These are phyloP conservation scores for Monilinia fructigena DNA, from an alignment of 2,329 filamentous ascomycete genomes.

Conservation along the genomic window DNA sequence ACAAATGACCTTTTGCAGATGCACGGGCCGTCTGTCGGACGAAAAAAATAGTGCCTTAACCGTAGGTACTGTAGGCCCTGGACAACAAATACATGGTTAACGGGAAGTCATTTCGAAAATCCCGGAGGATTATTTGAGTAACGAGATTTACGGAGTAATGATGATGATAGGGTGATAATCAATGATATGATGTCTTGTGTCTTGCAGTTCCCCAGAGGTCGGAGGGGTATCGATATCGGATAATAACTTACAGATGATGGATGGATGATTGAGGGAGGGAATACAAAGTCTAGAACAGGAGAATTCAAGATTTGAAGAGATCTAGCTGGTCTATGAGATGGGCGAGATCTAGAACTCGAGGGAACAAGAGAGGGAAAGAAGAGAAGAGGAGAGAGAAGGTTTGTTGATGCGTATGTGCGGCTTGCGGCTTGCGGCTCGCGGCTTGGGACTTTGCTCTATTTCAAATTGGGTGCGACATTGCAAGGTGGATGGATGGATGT, in stretches of 20 bases:
- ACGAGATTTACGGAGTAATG: background rate
- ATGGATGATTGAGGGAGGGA: background rate
- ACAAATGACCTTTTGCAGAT: conserved; percentile 20
- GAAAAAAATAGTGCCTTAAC: conserved; percentile 16
- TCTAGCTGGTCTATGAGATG: conserved; percentile 18
- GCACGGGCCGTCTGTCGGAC: conserved; percentile 12
- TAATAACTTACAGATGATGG: background rate
- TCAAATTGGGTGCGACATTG: background rate
- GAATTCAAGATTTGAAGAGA: conserved; percentile 2
- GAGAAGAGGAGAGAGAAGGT: conserved; percentile 6
- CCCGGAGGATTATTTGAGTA: conserved; percentile 8
- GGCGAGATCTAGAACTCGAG: conserved; percentile 11
- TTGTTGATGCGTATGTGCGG: background rate
- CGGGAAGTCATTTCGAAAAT: conserved; percentile 18
- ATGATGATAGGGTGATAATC: conserved; percentile 6
- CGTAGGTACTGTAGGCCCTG: background rate
- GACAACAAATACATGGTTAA: conserved; percentile 2
- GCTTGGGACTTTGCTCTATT: background rate
- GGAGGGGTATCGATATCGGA: conserved; percentile 7
- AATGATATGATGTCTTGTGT: background rate
- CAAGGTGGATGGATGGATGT: background rate
- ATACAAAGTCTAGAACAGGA: conserved; percentile 14
- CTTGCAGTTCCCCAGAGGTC: background rate
- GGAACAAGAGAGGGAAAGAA: conserved; percentile 3
- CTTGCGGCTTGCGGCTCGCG: background rate